A percentile compares a stretch with the other conserved stretches of the same genome.
These are phyloP conservation scores for Diaporthe vexans DNA, from an alignment of 2,329 filamentous ascomycete genomes.

Conservation along the genomic window DNA sequence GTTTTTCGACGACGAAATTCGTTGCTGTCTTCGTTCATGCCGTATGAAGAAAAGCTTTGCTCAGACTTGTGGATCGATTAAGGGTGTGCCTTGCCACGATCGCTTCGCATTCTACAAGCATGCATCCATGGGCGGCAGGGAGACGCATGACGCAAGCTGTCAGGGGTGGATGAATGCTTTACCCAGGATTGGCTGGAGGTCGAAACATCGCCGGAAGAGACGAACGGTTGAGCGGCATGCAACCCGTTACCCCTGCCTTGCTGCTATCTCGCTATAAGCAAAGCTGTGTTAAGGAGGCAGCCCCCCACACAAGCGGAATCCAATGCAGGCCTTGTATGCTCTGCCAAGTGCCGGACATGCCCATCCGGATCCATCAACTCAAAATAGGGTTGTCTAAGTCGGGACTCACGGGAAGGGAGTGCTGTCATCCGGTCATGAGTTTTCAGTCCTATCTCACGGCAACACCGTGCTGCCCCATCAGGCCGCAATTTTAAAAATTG, in stretches of 20 bases:
- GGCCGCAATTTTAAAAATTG: not conserved
- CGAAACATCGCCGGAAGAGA: constrained; percentile 6
- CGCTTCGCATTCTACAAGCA: not conserved
- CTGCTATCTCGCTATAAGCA: not conserved
- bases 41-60: not conserved
- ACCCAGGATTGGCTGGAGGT: constrained; percentile 9
- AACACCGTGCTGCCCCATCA: not conserved
- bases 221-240: not conserved
- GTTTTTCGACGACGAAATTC: too few relatives aligned
- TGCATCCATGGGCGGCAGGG: not conserved
- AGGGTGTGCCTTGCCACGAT: not conserved
- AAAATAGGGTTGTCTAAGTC: constrained; percentile 12
- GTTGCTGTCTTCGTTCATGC: not conserved
- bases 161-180: not conserved
- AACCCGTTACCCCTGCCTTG: not conserved
- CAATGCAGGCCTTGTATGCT: too few relatives aligned
- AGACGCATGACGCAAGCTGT: constrained; percentile 5
- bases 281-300: not conserved
- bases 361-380: constrained; percentile 12
- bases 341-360: not conserved
- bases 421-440: not conserved
- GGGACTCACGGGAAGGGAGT: not conserved
- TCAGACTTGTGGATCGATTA: not conserved
- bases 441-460: not conserved
- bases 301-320: not conserved